Evolutionary conservation across 805 yeast genomes (phyloP), one percentile per base, ranked within the genome.

Genomic region (Ogataea nitratoaversa): DNA sequence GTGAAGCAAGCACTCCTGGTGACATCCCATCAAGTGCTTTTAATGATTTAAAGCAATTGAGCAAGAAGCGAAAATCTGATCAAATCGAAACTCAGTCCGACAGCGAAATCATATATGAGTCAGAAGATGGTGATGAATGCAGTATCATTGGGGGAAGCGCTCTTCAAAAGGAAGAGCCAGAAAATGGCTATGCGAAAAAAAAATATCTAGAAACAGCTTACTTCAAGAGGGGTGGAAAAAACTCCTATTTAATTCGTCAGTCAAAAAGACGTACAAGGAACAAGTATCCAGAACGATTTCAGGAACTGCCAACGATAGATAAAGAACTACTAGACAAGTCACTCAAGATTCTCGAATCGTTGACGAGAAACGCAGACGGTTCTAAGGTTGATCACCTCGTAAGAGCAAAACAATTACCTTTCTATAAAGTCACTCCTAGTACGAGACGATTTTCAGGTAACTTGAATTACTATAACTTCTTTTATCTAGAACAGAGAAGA

Each of bases 401-500:
- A 22, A 44, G 36, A 12, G 43, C 38, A 4, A 32, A 37, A 14
- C 18, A 22, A 16, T 40, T 49, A 20, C 30, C 53, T 2, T 46
- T 38, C 17, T 46, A 49, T 29, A 30, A 38, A 12, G n/a, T 41
- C 9, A 20, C 19, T 14, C 16, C 23, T 8, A 18, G 18, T 16
- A 16, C n/a, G n/a, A 25, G 32, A 14, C 9, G 12, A 13, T 30
- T 30, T n/a, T 16, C 48, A 24, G 55, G 54, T 8, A 53, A 55
- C 36, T 30, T 40, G 37, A 53, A 53, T 43, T 53, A 50, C 28
- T 37, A 40, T 14, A 37, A 40, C 2, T 42, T 44, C 25, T 50
- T 36, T 36, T 17, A 37, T 27, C 34, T 42, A 13, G 54, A 47
- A 37, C 19, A 40, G 16, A 29, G 44, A 31, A 32, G 42, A n/a